These are phyloP conservation scores for Boletus reticuloceps DNA, from an alignment of 768 basidiomycete genomes.

Conservation along the genomic window DNA sequence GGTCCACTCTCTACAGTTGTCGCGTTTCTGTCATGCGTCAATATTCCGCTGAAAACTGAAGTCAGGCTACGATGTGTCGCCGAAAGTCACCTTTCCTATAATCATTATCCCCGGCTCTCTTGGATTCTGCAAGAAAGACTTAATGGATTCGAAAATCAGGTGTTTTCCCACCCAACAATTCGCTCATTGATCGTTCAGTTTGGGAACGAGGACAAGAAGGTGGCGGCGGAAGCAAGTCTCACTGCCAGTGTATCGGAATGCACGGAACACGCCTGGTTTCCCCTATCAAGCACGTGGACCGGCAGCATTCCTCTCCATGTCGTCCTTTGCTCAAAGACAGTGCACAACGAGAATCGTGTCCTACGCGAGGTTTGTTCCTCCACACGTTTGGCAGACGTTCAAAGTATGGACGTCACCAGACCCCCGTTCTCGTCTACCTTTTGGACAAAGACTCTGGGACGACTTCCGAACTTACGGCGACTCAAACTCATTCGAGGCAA, in stretches of 20 bases:
- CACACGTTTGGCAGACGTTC: neutral
- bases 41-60: neutral
- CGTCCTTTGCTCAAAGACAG: neutral
- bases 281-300: neutral
- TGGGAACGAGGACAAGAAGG: no score
- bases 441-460: neutral
- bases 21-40: slow-evolving; percentile 2
- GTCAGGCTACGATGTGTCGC: neutral
- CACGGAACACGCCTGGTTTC: no score
- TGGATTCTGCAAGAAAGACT: no score
- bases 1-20: slow-evolving; percentile 2
- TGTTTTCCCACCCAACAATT: no score
- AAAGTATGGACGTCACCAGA: neutral
- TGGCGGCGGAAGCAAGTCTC: neutral
- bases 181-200: no score
- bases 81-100: no score
- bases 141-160: no score
- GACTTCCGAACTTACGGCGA: neutral
- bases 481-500: neutral
- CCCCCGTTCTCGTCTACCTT: neutral
- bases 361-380: neutral
- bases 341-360: neutral
- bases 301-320: neutral
- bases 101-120: no score
- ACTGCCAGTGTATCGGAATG: neutral